phyloP scores from a whole-genome alignment of 306 rosid genomes.

The Castanopsis chinensis region DNA sequence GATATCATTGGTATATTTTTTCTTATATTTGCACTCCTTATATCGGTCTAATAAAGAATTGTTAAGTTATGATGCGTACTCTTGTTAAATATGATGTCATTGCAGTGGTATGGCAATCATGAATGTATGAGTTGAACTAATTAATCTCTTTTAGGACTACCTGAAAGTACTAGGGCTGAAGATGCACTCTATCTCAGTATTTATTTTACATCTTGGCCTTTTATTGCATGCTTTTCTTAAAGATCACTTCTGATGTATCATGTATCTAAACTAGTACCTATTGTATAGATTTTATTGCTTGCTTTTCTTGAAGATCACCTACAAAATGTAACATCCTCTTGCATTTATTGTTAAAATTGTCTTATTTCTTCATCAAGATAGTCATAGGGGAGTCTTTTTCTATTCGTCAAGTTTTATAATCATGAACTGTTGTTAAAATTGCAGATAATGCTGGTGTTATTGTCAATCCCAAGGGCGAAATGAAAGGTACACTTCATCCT shows the following conservation, averaged over 20 bases:
- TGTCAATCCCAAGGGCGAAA: slow-evolving; percentile 88
- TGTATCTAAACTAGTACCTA: not conserved
- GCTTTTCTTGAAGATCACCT: not conserved
- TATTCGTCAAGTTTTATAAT: not conserved
- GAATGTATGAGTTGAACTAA: no score
- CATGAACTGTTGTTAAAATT: not conserved
- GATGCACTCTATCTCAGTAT: no score
- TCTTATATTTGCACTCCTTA: no score
- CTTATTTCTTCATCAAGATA: not conserved
- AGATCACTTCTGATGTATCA: not conserved
- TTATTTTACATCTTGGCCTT: not conserved
- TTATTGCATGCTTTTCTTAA: not conserved
- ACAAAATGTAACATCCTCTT: not conserved
- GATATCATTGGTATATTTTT: not conserved
- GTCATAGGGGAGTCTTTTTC: not conserved
- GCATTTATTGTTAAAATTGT: not conserved
- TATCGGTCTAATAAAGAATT: no score
- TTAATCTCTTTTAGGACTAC: no score
- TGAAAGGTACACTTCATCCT: slow-evolving; percentile 57
- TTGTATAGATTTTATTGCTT: not conserved
- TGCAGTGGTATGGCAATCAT: no score
- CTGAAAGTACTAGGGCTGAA: no score
- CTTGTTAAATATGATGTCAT: no score
- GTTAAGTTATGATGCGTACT: no score
- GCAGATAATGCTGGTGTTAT: slow-evolving; percentile 91